phyloP scores from a whole-genome alignment of 345 rosid species.

The Salix udensis region DNA sequence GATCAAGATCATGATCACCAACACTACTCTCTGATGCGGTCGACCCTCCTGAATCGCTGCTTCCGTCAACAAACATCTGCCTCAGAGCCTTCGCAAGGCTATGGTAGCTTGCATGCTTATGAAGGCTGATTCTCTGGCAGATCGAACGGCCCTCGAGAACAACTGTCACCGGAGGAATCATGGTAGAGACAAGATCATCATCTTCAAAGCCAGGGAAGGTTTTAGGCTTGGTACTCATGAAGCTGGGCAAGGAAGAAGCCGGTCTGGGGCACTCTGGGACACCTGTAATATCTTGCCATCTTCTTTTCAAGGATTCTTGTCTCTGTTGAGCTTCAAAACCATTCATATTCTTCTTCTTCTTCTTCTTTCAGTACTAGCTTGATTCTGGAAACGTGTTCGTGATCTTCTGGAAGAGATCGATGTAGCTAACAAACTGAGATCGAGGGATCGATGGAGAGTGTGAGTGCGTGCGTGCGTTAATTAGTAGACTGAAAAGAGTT shows the following conservation, averaged over 20 bases:
- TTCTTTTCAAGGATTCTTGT: conserved; percentile 49
- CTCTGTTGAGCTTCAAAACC: conserved; percentile 42
- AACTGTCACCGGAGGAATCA: conserved; percentile 78
- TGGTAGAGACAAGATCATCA: conserved; percentile 60
- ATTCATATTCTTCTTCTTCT: conserved; percentile 26
- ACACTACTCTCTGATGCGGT: not conserved
- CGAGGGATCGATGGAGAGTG: conserved; percentile 6
- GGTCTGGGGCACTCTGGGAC: conserved; percentile 12
- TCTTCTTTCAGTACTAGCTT: not conserved
- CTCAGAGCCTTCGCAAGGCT: conserved; percentile 78
- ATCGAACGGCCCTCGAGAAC: conserved; percentile 87
- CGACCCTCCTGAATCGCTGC: conserved; percentile 7
- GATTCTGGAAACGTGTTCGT: not conserved
- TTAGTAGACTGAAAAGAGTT: not conserved
- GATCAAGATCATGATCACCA: conserved; percentile 45
- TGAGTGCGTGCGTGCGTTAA: not conserved
- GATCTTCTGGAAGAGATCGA: not conserved
- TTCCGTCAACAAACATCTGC: conserved; percentile 77
- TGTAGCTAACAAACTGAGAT: conserved; percentile 17
- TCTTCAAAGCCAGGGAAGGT: conserved; percentile 39
- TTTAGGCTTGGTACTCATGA: conserved; percentile 26
- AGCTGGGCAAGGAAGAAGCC: conserved; percentile 29
- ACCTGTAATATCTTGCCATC: conserved; percentile 37
- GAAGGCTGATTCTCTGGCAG: conserved; percentile 78
- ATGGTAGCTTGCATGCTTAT: conserved; percentile 69